These are phyloP conservation scores for Boletus sp. DNA, from an alignment of 768 basidiomycete species.

Conservation along the genomic window DNA sequence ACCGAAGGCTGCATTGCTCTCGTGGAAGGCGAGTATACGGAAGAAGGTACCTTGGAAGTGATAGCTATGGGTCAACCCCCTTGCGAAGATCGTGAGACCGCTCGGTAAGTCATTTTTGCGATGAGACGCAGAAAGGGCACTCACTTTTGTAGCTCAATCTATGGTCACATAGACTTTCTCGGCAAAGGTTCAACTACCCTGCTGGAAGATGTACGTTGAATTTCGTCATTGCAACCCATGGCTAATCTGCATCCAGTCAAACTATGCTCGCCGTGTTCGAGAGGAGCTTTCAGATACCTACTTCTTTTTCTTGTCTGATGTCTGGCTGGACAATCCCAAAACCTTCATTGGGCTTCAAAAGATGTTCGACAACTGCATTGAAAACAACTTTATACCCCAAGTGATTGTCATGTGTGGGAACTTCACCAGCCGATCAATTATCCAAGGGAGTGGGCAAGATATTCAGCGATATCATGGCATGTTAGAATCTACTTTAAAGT, in stretches of 20 bases:
- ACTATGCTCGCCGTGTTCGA: conserved; percentile 58
- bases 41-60: conserved; percentile 83
- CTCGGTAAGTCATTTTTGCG: conserved; percentile 51
- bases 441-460: conserved; percentile 73
- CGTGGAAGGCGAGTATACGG: conserved; percentile 94
- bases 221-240: background rate
- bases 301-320: conserved; percentile 93
- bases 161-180: conserved; percentile 95
- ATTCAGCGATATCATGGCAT: conserved; percentile 84
- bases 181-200: conserved; percentile 91
- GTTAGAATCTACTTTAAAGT: background rate
- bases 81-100: conserved; percentile 82
- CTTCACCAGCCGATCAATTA: conserved; percentile 81
- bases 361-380: conserved; percentile 88
- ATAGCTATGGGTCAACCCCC: conserved; percentile 97
- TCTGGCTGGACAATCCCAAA: conserved; percentile 89
- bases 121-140: background rate
- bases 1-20: conserved; percentile 95
- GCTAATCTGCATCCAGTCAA: conserved; percentile 41
- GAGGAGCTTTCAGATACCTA: conserved; percentile 73
- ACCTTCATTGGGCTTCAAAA: conserved; percentile 76
- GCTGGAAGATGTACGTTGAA: conserved; percentile 74
- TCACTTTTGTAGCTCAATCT: conserved; percentile 65
- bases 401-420: conserved; percentile 93
- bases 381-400: conserved; percentile 82